Conservation (phyloP, 495 filamentous ascomycete genomes). For the Annulohypoxylon nitens region DNA sequence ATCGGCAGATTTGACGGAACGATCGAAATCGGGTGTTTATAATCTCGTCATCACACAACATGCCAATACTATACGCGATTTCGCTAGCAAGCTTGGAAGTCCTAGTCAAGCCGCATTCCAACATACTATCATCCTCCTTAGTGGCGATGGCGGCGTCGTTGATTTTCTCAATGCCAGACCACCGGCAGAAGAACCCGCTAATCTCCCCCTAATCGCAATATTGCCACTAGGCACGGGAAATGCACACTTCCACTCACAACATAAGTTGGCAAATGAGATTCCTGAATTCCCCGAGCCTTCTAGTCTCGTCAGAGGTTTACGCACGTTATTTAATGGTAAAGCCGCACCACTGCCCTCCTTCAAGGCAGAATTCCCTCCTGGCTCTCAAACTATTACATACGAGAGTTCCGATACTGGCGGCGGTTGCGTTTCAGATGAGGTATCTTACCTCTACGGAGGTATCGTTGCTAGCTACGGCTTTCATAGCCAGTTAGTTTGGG, state of each 20-base stretch:
- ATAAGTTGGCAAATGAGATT: constrained; percentile 52
- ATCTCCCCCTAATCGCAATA: constrained; percentile 70
- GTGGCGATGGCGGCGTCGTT: constrained; percentile 86
- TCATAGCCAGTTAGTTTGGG: constrained; percentile 87
- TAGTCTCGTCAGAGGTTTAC: constrained; percentile 63
- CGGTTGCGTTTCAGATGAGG: constrained; percentile 20
- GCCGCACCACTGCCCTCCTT: constrained; percentile 67
- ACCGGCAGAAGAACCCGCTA: neutral
- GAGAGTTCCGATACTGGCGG: constrained; percentile 34
- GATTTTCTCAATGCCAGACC: constrained; percentile 77
- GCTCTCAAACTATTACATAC: constrained; percentile 64
- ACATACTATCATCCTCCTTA: constrained; percentile 77
- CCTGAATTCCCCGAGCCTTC: constrained; percentile 36
- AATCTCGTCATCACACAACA: constrained; percentile 71
- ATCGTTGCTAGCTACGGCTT: constrained; percentile 90
- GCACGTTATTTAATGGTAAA: constrained; percentile 68
- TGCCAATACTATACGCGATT: constrained; percentile 69
- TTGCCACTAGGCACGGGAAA: constrained; percentile 90
- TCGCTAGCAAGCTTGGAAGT: constrained; percentile 63
- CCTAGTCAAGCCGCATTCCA: constrained; percentile 50
- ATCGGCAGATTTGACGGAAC: constrained; percentile 8
- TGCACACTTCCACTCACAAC: constrained; percentile 80
- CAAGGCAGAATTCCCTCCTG: constrained; percentile 73
- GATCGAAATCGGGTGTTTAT: constrained; percentile 46
- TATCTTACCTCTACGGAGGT: constrained; percentile 71